Conservation (phyloP, 2,329 filamentous ascomycete species). For the Rasamsonia emersonii region DNA sequence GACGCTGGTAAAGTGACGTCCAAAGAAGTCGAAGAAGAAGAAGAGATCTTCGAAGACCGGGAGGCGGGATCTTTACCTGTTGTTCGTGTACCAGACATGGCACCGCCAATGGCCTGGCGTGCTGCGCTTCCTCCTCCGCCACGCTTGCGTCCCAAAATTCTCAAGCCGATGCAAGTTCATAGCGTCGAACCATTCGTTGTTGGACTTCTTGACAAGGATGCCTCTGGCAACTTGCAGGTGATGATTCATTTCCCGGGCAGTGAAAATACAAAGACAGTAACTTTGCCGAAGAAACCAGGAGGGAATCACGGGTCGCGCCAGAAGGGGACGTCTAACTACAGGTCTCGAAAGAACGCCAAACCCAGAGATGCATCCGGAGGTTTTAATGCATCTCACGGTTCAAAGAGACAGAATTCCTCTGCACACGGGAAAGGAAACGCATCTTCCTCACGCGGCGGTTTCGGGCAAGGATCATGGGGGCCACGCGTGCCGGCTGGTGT, state of each 20-base stretch:
- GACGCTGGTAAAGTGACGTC: constrained; percentile 45
- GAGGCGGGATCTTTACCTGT: constrained; percentile 70
- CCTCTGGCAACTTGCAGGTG: constrained; percentile 28
- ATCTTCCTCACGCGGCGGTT: constrained; percentile 18
- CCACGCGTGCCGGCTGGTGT: constrained; percentile 16
- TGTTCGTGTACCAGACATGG: constrained; percentile 57
- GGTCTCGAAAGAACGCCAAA: constrained; percentile 23
- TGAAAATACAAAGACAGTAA: constrained; percentile 32
- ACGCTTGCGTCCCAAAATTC: constrained; percentile 35
- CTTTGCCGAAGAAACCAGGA: constrained; percentile 25
- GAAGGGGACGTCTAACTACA: constrained; percentile 20
- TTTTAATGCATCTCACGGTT: constrained; percentile 8
- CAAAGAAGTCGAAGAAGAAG: constrained; percentile 66
- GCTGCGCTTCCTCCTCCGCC: constrained; percentile 38
- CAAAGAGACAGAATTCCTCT: constrained; percentile 20
- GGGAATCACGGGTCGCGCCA: constrained; percentile 16
- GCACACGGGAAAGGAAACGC: constrained; percentile 15
- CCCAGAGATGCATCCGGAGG: constrained; percentile 19
- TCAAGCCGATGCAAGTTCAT: constrained; percentile 47
- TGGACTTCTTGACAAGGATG: constrained; percentile 28
- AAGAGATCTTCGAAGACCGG: constrained; percentile 73
- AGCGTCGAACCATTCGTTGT: constrained; percentile 39
- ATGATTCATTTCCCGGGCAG: constrained; percentile 43
- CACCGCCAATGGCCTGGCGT: constrained; percentile 56
- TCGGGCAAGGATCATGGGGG: constrained; percentile 21